Conservation (phyloP, 768 basidiomycete species). For the Lentinula guzmanii region DNA sequence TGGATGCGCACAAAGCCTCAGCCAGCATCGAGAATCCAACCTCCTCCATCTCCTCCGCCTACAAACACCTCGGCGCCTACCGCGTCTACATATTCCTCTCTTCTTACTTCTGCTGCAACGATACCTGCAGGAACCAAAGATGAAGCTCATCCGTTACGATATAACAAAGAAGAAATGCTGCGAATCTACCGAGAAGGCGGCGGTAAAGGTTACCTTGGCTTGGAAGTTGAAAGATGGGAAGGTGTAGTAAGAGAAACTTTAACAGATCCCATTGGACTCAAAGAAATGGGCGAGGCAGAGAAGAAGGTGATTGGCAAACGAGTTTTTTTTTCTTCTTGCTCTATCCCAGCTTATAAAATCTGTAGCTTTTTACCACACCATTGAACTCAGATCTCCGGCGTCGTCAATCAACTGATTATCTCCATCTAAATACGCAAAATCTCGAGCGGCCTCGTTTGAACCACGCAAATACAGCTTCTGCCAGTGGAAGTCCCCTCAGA, state of each 20-base stretch:
- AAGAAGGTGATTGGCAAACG: conserved; percentile 61
- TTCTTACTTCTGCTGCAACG: conserved; percentile 51
- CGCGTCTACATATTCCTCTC: conserved; percentile 66
- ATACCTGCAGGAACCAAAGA: conserved; percentile 51
- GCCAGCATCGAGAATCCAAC: conserved; percentile 43
- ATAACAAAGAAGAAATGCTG: conserved; percentile 81
- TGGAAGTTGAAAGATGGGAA: conserved; percentile 87
- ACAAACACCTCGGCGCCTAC: conserved; percentile 33
- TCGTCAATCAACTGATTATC: conserved; percentile 73
- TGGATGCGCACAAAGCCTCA: conserved; percentile 86
- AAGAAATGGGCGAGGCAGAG: conserved; percentile 78
- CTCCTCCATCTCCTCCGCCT: conserved; percentile 55
- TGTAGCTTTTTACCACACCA: conserved; percentile 72
- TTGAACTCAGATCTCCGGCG: conserved; percentile 86
- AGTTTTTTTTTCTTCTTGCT: conserved; percentile 12
- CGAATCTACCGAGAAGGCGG: conserved; percentile 78
- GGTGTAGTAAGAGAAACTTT: conserved; percentile 78
- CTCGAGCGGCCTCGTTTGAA: conserved; percentile 54
- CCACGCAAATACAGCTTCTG: conserved; percentile 38
- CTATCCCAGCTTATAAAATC: conserved; percentile 14
- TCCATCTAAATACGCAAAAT: conserved; percentile 49
- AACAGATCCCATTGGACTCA: conserved; percentile 65
- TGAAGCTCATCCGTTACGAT: conserved; percentile 74
- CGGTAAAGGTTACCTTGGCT: conserved; percentile 64
- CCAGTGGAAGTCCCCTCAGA: conserved; percentile 50